These are phyloP conservation scores for Davidsoniella virescens DNA, from an alignment of 2,329 filamentous ascomycete genomes.

Conservation along the genomic window DNA sequence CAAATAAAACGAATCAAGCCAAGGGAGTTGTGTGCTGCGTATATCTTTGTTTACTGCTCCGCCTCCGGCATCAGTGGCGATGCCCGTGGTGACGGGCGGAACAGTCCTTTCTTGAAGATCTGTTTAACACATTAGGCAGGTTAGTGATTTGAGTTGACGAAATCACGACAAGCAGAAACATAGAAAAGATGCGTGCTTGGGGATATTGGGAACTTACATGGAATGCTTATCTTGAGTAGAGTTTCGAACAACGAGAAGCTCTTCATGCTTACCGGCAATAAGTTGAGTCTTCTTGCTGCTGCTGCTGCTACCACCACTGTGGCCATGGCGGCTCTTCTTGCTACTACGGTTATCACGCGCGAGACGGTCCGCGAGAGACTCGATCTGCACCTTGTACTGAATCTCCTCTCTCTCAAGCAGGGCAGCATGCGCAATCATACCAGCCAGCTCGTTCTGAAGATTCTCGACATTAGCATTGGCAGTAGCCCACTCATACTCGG, in stretches of 20 bases:
- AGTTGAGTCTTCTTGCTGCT: constrained; percentile 4
- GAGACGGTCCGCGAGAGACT: constrained; percentile 8
- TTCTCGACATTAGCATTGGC: constrained; percentile 4
- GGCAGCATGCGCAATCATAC: constrained; percentile 5
- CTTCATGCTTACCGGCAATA: constrained; percentile 3
- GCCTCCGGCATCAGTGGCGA: not conserved
- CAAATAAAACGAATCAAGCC: too few relatives aligned
- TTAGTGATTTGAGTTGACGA: not conserved
- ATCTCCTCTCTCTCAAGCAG: constrained; percentile 9
- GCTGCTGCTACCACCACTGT: not conserved
- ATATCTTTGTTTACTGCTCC: not conserved
- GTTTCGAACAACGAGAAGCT: constrained; percentile 9
- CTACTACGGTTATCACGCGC: not conserved
- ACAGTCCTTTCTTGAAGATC: constrained; percentile 11
- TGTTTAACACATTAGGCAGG: constrained; percentile 4
- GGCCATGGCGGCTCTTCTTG: constrained; percentile 5
- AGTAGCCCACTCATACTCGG: constrained; percentile 8
- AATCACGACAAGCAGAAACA: not conserved
- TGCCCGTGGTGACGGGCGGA: constrained; percentile 4
- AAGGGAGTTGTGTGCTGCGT: too few relatives aligned
- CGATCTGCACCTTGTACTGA: constrained; percentile 11
- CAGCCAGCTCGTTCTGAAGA: constrained; percentile 4
- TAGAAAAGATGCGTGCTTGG: constrained; percentile 9
- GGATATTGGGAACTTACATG: constrained; percentile 11
- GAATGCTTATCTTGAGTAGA: constrained; percentile 6